phyloP scores from a whole-genome alignment of 2,329 filamentous ascomycete species.

The Didymella glomerata region DNA sequence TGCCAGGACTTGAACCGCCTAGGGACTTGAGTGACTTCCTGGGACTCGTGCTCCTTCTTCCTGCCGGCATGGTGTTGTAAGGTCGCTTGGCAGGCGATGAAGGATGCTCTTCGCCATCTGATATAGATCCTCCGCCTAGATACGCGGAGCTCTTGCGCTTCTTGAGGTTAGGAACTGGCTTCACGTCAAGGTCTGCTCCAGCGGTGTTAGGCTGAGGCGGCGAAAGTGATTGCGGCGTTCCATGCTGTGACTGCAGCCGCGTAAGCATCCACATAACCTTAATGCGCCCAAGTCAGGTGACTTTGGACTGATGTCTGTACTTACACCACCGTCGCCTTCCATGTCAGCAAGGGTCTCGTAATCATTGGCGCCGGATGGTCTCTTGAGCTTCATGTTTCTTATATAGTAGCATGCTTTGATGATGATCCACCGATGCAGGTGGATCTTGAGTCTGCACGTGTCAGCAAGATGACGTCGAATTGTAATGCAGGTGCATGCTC shows the following conservation, averaged over 20 bases:
- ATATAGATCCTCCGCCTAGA: conserved; percentile 28
- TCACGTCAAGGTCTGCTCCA: conserved; percentile 35
- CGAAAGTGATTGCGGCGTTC: conserved; percentile 40
- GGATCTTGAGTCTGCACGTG: conserved; percentile 43
- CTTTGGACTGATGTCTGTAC: conserved; percentile 19
- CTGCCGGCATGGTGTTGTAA: conserved; percentile 41
- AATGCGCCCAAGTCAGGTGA: conserved; percentile 17
- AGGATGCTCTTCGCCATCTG: conserved; percentile 43
- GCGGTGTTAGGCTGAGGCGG: conserved; percentile 34
- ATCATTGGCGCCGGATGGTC: conserved; percentile 42
- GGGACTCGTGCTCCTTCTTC: conserved; percentile 37
- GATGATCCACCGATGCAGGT: conserved; percentile 51
- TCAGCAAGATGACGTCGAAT: neutral
- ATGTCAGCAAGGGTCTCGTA: conserved; percentile 44
- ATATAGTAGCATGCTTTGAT: conserved; percentile 53
- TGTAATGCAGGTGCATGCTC: conserved; percentile 17
- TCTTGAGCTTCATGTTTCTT: conserved; percentile 50
- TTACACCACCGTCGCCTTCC: conserved; percentile 38
- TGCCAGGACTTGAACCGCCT: conserved; percentile 30
- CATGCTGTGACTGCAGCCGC: conserved; percentile 39
- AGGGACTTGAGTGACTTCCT: conserved; percentile 42
- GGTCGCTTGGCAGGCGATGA: conserved; percentile 40
- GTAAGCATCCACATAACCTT: conserved; percentile 25
- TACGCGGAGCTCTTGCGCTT: conserved; percentile 49
- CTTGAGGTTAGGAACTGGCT: conserved; percentile 32